Conservation (phyloP, 768 basidiomycete genomes). For the Amanita pallidorosea region DNA sequence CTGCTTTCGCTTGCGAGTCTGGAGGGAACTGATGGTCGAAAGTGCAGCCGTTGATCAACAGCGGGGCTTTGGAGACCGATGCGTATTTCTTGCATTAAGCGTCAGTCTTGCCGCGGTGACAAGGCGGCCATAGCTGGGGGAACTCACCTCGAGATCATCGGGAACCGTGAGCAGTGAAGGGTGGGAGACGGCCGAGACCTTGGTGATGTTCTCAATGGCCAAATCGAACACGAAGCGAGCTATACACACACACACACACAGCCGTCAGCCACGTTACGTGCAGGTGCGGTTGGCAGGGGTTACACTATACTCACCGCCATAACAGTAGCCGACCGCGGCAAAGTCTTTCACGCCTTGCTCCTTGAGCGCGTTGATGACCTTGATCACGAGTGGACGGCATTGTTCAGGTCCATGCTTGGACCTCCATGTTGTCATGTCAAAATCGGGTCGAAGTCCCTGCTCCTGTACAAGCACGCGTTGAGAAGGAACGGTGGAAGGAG, state of each 20-base stretch:
- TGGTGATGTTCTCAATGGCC: conserved; percentile 41
- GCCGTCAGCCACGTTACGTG: neutral
- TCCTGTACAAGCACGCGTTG: neutral
- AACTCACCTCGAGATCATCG: conserved; percentile 46
- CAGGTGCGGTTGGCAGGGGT: no score
- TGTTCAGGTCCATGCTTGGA: conserved; percentile 23
- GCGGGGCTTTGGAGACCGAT: conserved; percentile 33
- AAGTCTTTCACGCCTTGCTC: conserved; percentile 48
- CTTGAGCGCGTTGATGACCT: conserved; percentile 46
- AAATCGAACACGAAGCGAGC: conserved; percentile 52
- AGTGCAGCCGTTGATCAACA: conserved; percentile 61
- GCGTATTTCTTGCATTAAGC: conserved; percentile 35
- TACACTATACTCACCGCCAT: conserved; percentile 41
- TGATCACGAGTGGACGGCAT: conserved; percentile 42
- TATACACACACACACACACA: conserved; percentile 13
- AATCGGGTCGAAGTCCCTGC: conserved; percentile 14
- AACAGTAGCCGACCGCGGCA: conserved; percentile 61
- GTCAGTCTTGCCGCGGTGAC: no score
- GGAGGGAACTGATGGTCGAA: conserved; percentile 39
- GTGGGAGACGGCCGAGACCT: conserved; percentile 41
- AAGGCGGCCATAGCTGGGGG: neutral
- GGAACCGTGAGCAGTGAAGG: conserved; percentile 53
- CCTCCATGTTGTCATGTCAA: conserved; percentile 32
- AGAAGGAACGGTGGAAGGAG: neutral
- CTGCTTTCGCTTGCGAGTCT: conserved; percentile 32